Conservation (phyloP, 768 basidiomycete genomes). For the Phlebiopsis flavidoalba region DNA sequence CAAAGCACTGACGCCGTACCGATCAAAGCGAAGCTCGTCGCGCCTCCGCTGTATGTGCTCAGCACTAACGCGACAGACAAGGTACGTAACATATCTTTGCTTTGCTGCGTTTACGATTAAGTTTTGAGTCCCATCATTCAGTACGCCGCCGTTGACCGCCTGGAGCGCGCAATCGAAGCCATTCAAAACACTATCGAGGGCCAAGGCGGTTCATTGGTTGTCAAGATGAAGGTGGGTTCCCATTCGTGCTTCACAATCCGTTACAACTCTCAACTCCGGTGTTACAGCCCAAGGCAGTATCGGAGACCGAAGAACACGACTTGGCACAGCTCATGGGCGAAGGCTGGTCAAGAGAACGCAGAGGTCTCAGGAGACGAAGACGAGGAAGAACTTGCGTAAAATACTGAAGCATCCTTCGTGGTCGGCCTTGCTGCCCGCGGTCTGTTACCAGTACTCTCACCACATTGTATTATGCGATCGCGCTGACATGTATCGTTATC, state of each 20-base stretch:
- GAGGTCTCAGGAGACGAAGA: conserved; percentile 95
- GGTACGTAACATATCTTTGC: conserved; percentile 33
- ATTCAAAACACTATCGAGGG: conserved; percentile 83
- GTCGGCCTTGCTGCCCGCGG: background rate
- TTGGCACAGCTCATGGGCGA: conserved; percentile 95
- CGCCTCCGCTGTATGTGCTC: conserved; percentile 93
- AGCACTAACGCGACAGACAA: conserved; percentile 97
- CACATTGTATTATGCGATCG: conserved; percentile 2
- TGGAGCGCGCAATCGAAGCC: conserved; percentile 89
- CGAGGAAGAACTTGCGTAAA: conserved; percentile 48
- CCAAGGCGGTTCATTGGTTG: conserved; percentile 78
- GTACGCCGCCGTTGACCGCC: conserved; percentile 86
- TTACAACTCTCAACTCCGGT: background rate
- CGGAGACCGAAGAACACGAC: conserved; percentile 96
- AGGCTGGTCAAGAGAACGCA: conserved; percentile 88
- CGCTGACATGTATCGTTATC: background rate
- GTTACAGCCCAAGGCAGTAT: conserved; percentile 89
- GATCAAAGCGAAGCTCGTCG: conserved; percentile 95
- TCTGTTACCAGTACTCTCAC: background rate
- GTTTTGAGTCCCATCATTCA: conserved; percentile 20
- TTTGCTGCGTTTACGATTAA: background rate
- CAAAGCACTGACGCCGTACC: conserved; percentile 87
- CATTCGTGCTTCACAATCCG: background rate
- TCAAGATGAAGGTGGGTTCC: conserved; percentile 89
- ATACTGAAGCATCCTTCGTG: background rate